These are phyloP conservation scores for Quercus wislizeni DNA, from an alignment of 306 rosid species.

Conservation along the genomic window DNA sequence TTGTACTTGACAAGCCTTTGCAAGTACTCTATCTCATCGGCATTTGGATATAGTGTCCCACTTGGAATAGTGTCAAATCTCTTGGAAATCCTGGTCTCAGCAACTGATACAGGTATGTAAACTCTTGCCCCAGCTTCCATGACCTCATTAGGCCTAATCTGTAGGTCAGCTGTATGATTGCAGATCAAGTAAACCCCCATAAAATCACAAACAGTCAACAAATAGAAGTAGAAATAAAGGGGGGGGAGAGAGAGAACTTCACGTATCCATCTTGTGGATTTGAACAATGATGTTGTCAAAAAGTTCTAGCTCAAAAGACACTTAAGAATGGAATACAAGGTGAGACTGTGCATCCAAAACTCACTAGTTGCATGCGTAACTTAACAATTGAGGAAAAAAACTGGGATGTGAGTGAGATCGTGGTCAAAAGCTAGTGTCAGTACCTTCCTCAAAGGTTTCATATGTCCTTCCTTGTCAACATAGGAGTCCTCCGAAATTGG, in stretches of 20 bases:
- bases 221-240: constrained; percentile 1
- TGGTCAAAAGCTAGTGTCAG: constrained; percentile 9
- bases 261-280: neutral
- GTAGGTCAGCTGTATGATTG: constrained; percentile 49
- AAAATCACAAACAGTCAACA: constrained; percentile 17
- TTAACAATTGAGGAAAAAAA: neutral
- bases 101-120: constrained; percentile 73
- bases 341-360: neutral
- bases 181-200: constrained; percentile 37
- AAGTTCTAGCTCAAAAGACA: neutral
- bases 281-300: neutral
- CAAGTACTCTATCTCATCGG: constrained; percentile 88
- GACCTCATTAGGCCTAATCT: constrained; percentile 76
- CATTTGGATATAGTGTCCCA: constrained; percentile 91
- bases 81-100: constrained; percentile 75
- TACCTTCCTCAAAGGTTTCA: constrained; percentile 56
- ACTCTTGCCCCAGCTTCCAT: constrained; percentile 63
- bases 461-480: constrained; percentile 36
- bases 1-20: constrained; percentile 90
- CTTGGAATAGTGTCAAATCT: constrained; percentile 88
- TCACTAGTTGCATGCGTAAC: neutral
- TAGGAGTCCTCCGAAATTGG: constrained; percentile 18
- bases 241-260: neutral
- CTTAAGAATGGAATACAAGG: neutral
- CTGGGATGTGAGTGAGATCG: too few relatives aligned